Evolutionary conservation across 768 basidiomycete genomes (phyloP).

Genomic region (Phanerodontia chrysosporium): DNA sequence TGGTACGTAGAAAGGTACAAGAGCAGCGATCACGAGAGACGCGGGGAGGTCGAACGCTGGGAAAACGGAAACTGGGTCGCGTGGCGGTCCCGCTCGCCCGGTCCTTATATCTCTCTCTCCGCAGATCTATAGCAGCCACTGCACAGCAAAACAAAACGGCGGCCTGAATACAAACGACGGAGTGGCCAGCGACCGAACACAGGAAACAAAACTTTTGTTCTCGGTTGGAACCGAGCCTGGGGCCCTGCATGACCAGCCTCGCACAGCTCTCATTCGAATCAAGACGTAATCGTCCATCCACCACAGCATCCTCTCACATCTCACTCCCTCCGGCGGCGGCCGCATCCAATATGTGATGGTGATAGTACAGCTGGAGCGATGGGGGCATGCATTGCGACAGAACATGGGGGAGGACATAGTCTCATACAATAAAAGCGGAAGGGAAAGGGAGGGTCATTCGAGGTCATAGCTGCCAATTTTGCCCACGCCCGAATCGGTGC

Average conservation of each 20-base stretch:
- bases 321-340: background rate
- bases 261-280: background rate
- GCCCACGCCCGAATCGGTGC: constrained; percentile 16
- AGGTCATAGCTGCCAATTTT: constrained; percentile 21
- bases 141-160: constrained; percentile 4
- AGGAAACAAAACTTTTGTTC: background rate
- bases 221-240: background rate
- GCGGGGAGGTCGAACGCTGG: constrained; percentile 9
- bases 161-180: background rate
- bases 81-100: constrained; percentile 7
- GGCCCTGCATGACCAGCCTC: background rate
- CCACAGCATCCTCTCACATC: background rate
- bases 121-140: background rate
- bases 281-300: no score
- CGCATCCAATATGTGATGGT: background rate
- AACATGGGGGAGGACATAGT: constrained; percentile 23
- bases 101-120: background rate
- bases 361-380: constrained; percentile 10
- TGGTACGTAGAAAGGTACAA: constrained; percentile 2
- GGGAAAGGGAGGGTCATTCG: constrained; percentile 11
- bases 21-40: constrained; percentile 1
- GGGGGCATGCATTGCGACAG: constrained; percentile 20
- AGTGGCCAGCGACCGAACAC: background rate
- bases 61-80: constrained; percentile 12
- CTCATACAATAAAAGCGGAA: constrained; percentile 23